Percentiles rank a stretch among this genome's conserved stretches.
phyloP scores from a whole-genome alignment of 148 eudicot species.

The Amaranthus palmeri region DNA sequence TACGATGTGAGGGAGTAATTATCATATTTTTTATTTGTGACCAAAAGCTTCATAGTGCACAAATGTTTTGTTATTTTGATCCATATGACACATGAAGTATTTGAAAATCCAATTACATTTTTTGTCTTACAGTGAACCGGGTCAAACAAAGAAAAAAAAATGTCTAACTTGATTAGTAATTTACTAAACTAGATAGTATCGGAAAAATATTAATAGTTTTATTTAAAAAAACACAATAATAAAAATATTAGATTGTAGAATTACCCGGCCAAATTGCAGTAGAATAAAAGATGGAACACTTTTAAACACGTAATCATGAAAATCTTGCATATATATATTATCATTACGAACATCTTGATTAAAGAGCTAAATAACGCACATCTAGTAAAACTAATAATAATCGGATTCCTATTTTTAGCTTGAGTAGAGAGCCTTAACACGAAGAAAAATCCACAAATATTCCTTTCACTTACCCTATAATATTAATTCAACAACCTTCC shows the following conservation, averaged over 20 bases:
- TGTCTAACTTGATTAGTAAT: too few relatives aligned
- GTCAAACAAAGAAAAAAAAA: too few relatives aligned
- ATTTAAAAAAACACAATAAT: not conserved
- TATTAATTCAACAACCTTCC: slow-evolving; percentile 11
- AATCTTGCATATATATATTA: slow-evolving; percentile 12
- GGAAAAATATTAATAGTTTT: not conserved
- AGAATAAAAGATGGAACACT: not conserved
- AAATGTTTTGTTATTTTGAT: not conserved
- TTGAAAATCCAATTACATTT: too few relatives aligned
- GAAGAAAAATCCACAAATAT: slow-evolving; percentile 17
- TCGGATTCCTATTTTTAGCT: slow-evolving; percentile 2
- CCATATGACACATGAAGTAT: not conserved
- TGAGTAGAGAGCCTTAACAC: slow-evolving; percentile 4
- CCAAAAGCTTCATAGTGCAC: not conserved
- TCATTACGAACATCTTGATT: slow-evolving; percentile 3
- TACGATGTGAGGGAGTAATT: not conserved
- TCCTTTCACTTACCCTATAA: slow-evolving; percentile 6
- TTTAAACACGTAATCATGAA: not conserved
- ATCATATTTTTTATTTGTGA: not conserved
- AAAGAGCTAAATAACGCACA: slow-evolving; percentile 4
- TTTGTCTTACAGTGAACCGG: too few relatives aligned
- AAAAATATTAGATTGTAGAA: not conserved
- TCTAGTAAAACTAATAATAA: not conserved
- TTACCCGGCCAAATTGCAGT: not conserved
- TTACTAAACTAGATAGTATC: too few relatives aligned